Evolutionary conservation across 176 grass and related monocot genomes (phyloP), one percentile per base, ranked within the genome.

Genomic region (Dactylis glomerata): DNA sequence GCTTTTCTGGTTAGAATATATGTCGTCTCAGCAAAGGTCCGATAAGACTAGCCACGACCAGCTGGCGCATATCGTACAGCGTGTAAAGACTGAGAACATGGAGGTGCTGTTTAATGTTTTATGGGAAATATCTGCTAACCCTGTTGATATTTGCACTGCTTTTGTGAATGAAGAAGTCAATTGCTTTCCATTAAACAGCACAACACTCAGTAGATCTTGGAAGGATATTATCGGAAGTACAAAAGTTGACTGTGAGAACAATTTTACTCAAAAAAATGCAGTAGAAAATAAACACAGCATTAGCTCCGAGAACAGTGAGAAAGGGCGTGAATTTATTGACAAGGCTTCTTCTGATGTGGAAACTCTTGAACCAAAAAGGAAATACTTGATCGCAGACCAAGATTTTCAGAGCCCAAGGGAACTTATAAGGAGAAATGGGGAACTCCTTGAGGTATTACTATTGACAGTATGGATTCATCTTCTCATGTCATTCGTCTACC

Each of bases 371-470:
- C 79, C 92, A 71, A 92, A 80, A 92, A 83, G 79, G 36, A 88
- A 88, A 62, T 54, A 84, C 76, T 81, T 84, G 64, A 92, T 59
- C 34, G 63, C 22, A 44, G 46, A 83, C 71, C 81, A 81, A 27
- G 85, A 77, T 66, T 98, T 98, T 85, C 34, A 87, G 68, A 93
- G 81, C 30, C 91, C 96, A 82, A 98, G 54, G 67, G 96, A 98
- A 84, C 82, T 95, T 79, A 27, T 90, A 50, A 93, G 86, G 80
- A 92, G 96, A 95, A 93, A 64, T 46, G 96, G 96, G 50, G 96
- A 98, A 75, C 96, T 98, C 77, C 82, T 98, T 70, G 92, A 98
- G 96, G 96, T 98, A 98, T 78, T 61, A 59, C 34, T 63, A 33
- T 59, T 67, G 58, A 79, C 10, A 86, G 76, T 69, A 61, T 31